A percentile compares a stretch with the other conserved stretches of the same genome.
Evolutionary conservation across 148 eudicot species (phyloP).

Genomic region (Gaultheria prostrata): DNA sequence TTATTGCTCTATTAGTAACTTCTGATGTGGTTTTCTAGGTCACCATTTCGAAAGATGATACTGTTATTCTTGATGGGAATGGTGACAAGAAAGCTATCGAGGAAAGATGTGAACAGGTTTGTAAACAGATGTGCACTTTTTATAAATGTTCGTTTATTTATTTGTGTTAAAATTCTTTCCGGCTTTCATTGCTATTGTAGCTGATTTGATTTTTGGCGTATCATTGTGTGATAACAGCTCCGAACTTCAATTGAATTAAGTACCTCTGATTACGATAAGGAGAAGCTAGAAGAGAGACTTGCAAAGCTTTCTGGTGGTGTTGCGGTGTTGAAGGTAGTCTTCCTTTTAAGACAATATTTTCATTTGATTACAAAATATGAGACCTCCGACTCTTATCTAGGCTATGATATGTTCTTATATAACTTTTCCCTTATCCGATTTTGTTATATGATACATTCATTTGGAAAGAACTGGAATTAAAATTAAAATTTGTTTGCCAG

Average conservation of each 20-base stretch:
- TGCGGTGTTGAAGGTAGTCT: slow-evolving; percentile 77
- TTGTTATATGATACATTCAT: not conserved
- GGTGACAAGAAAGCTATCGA: slow-evolving; percentile 79
- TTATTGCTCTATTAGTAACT: not conserved
- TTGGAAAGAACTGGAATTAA: not conserved
- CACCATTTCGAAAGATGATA: slow-evolving; percentile 82
- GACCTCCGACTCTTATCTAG: not conserved
- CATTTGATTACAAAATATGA: not conserved
- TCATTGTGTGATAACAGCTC: slow-evolving; percentile 42
- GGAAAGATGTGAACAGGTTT: slow-evolving; percentile 86
- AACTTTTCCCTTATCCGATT: not conserved
- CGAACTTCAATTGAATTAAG: slow-evolving; percentile 62
- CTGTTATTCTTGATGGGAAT: slow-evolving; percentile 83
- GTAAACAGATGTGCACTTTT: not conserved
- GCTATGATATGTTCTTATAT: not conserved
- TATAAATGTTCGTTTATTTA: too few species aligned
- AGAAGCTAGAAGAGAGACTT: slow-evolving; percentile 82
- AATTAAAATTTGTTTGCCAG: slow-evolving; percentile 24
- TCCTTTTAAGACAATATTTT: not conserved
- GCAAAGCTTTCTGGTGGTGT: slow-evolving; percentile 96
- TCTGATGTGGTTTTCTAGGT: slow-evolving; percentile 34
- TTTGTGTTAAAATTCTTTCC: not conserved
- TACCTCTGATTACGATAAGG: slow-evolving; percentile 90
- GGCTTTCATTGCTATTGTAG: not conserved
- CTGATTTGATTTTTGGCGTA: not conserved